Base-by-base conservation (phyloP, 1,284 basidiomycete genomes). In the Pholiota adiposa region DNA sequence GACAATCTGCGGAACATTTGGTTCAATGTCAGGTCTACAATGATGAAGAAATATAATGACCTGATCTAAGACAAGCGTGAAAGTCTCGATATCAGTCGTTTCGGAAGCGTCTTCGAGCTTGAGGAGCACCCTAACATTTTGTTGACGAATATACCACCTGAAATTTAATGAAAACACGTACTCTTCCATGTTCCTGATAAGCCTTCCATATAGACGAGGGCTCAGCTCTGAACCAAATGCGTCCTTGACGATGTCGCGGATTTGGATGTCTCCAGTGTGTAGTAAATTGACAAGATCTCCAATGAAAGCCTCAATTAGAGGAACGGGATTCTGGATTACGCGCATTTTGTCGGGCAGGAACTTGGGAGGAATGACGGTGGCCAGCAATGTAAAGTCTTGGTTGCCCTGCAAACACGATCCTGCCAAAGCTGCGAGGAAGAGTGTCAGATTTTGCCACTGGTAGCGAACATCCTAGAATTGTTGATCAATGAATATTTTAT, bases 361-460 rank as follows among this genome's bases (percentile, higher is more conserved):
- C 48, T 84, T 79, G 4, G 77, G 65, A 0, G 90, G 86, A 51
- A 94, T 82, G 48, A 87, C 73, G 12, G 80, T 71, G 7, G 81
- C 75, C 8, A 94, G 75, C 21, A 81, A 75, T 11, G 73, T 70
- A 40, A 79, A 70, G 55, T 85, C 79, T 53, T 81, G 77, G 27
- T 77, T 74, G 19, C 86, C 86, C 50, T 79, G 77, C 12, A 86
- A 74, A 63, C 89, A 93, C 4, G 87, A 81, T 2, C 89, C 88
- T 38, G 90, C 88, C 25, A 92, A 84, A 1, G 92, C 85, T 16
- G 92, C 87, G 43, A 97, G 76, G 73, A 93, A 93, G 27, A 94
- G 78, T 0, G 92, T 90, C 21, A 94, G 79, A 72, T 97, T 95
- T 69, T 94, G 90, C 95, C 95, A 97, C 65, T 94, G 87, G 41